Base-by-base conservation (phyloP, 768 basidiomycete genomes). In the Leccinum aurantiacum region DNA sequence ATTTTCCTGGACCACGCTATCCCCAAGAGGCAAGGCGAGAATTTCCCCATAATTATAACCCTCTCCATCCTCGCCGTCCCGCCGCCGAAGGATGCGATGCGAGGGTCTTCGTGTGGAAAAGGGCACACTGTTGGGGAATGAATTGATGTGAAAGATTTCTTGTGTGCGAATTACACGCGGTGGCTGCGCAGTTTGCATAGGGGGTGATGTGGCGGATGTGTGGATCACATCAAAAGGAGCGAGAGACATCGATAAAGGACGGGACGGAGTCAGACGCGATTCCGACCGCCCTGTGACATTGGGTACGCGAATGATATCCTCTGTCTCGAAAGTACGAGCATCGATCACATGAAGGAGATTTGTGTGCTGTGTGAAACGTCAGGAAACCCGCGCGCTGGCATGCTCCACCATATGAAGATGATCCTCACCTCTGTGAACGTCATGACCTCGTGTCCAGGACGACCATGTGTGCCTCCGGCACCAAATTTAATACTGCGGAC, bases 401-500 rank as follows among this genome's bases (percentile, higher is more conserved):
- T 53, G 22, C 17, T 56, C 35, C 4, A 37, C 9, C n/a, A 27
- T 2, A 27, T 2, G 3, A 60, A 27, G 48, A 29, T 14, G 15
- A 56, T 8, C 60, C 84, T 57, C 62, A 93, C 93, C 85, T 95
- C 94, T 15, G 94, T 93, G 74, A 95, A 97, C 0, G 85, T 87
- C 84, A 96, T 84, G 1, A 95, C 72, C 73, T 96, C 95, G 61
- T 84, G 82, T 25, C 84, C 83, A 49, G 75, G 67, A 14, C 75
- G 74, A 60, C 76, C 80, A 55, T 74, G 72, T 24, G 76, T 70
- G 22, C 84, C 84, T 2, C 84, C 82, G 11, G 84, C 81, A 59
- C 86, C 85, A 74, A 96, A 97, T 72, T 95, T 95, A 68, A 97
- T 86, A 58, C 81, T 92, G 57, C 95, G 77, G 8, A 89, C 89